Conservation (phyloP, 2,329 filamentous ascomycete genomes). For the Monosporascus sp. region DNA sequence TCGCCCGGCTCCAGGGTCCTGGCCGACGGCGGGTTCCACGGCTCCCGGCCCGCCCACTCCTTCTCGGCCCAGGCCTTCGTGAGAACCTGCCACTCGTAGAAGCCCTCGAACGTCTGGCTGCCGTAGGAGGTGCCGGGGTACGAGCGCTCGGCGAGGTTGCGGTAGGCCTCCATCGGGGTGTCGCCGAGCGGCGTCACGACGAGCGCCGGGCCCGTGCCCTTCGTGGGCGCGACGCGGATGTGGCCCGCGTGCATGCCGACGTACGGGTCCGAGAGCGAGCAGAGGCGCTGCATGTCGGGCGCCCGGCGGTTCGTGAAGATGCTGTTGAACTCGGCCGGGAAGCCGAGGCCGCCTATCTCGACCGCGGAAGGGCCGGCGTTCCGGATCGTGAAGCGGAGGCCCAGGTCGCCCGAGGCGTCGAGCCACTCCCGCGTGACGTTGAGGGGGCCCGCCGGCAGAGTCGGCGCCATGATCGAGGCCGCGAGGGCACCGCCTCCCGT, state of each 20-base stretch:
- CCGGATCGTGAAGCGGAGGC: constrained; percentile 44
- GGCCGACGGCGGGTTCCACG: constrained; percentile 53
- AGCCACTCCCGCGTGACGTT: constrained; percentile 49
- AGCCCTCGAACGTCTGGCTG: constrained; percentile 53
- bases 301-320: constrained; percentile 50
- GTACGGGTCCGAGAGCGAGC: constrained; percentile 54
- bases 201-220: constrained; percentile 47
- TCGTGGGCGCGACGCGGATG: constrained; percentile 46
- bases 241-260: constrained; percentile 56
- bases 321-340: constrained; percentile 58
- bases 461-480: constrained; percentile 35
- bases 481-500: constrained; percentile 25
- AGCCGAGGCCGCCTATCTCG: constrained; percentile 52
- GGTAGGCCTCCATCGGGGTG: constrained; percentile 49
- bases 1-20: constrained; percentile 38
- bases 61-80: constrained; percentile 49
- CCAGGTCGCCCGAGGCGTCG: constrained; percentile 41
- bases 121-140: constrained; percentile 37
- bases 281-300: constrained; percentile 42
- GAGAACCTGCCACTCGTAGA: constrained; percentile 56
- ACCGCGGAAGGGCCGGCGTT: constrained; percentile 36
- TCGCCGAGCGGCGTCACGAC: constrained; percentile 47
- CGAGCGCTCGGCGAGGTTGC: constrained; percentile 42
- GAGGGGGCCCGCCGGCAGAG: constrained; percentile 34
- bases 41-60: constrained; percentile 44